Conservation (phyloP, 495 filamentous ascomycete species). For the Tuber borchii region DNA sequence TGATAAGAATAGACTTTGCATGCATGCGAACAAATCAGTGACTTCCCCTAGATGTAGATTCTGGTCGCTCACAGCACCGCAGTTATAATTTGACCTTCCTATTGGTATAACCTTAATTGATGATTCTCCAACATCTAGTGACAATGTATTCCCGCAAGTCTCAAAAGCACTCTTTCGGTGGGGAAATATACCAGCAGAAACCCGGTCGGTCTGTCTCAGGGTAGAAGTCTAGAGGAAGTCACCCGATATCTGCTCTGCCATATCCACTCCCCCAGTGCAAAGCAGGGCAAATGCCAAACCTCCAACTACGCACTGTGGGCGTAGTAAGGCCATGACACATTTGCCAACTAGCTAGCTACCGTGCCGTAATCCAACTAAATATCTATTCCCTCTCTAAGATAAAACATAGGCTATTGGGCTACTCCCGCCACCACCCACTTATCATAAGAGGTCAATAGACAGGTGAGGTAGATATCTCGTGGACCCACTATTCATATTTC, state of each 20-base stretch:
- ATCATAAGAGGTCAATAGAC: background rate
- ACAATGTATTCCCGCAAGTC: background rate
- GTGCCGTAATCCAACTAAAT: background rate
- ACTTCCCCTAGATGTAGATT: background rate
- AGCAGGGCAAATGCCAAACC: background rate
- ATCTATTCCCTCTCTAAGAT: background rate
- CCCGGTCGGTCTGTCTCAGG: background rate
- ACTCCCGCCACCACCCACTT: background rate
- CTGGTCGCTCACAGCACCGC: background rate
- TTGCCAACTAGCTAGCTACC: background rate
- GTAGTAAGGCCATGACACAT: background rate
- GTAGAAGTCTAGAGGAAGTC: background rate
- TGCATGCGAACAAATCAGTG: background rate
- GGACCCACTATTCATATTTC: background rate
- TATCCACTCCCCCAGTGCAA: background rate
- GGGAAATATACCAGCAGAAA: background rate
- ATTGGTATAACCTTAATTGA: background rate
- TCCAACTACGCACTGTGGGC: background rate
- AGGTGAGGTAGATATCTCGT: background rate
- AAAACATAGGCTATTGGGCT: background rate
- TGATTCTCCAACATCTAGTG: background rate
- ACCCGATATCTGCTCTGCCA: background rate
- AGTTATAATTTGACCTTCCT: background rate
- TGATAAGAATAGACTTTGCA: background rate
- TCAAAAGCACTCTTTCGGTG: background rate